Evolutionary conservation across 192 early-diverging fungal genomes (phyloP), one percentile per base, ranked within the genome.

Genomic region (Coemansia umbellata): DNA sequence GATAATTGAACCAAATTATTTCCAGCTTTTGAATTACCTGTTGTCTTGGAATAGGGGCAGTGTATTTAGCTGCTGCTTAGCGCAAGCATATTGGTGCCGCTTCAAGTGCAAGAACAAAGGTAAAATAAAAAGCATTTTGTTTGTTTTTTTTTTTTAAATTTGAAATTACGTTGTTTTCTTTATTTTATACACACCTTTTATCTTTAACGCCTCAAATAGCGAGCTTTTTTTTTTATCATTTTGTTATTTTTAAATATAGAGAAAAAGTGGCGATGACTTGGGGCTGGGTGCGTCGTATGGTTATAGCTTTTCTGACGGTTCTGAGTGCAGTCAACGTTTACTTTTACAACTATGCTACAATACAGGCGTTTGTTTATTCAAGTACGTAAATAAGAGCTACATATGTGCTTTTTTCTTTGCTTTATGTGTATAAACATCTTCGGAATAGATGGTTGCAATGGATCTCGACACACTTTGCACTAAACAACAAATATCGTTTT

Each of bases 271-370:
- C 23, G 11, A 62, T 48, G 49, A 19, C 30, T 28, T 42, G 17
- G 14, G 8, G 33, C 21, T 41, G 21, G 58, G 22, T 60, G 27
- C 48, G 56, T 8, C 39, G 54, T 13, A 43, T 48, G 21, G 37
- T 50, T 17, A 41, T 53, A 19, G 60, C 56, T 2, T 58, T 58
- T 30, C n/a, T 44, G 32, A 28, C 56, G 19, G 60, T 55, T 5
- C 39, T 76, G 32, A 19, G 31, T 6, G 53, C 31, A 10, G 61
- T 36, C 33, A 65, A 69, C 44, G 22, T 69, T 32, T 69, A 61
- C 45, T 56, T 65, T 47, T 60, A 58, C 57, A 76, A 76, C 57
- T 76, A 76, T 18, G 73, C 66, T 9, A 24, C 31, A 10, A 21
- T 76, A 9, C 21, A 30, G 0, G 66, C 62, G 33, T 37, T 58